Evolutionary conservation across 78 protist species (phyloP), one percentile per base, ranked within the genome.

Genomic region (Chrysochromulina tobinii): DNA sequence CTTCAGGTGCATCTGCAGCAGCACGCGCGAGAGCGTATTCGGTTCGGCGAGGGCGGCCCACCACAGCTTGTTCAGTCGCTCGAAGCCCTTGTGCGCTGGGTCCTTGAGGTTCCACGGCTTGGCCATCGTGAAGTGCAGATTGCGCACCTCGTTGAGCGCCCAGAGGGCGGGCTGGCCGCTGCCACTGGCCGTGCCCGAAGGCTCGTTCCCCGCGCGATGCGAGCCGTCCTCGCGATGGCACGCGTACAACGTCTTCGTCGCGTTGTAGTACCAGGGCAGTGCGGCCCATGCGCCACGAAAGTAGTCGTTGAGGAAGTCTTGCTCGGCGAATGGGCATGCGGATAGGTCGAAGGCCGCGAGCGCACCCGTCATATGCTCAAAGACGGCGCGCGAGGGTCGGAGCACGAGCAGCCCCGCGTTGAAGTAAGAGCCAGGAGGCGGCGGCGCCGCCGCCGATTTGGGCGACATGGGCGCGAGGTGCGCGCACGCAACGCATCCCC

Each of bases 121-220:
- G 50, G 87, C 87, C 87, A 79, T 79, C 27, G 87, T 79, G 64
- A 23, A 79, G 87, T 79, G 87, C 11, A 79, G 17, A 20, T n/a
- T 54, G 9, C 61, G 58, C 15, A 23, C 61, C 57, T 6, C 12
- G 3, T 12, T 15, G 0, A 54, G 17, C 4, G 18, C 64, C 23
- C 61, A 79, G 27, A 54, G 21, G 18, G 54, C 18, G 38, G 38
- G 38, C 38, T 0, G 3, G 21, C 20, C 18, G 23, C 67, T 61
- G 23, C 67, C 23, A 14, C 67, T 1, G 23, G 67, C 67, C 18
- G 67, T 1, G 67, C 67, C 23, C 20, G 18, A 1, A 20, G 18
- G 67, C 21, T 4, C 67, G 23, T 61, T 11, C 67, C 4, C 23
- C 67, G 67, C 67, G 67, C 67, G 23, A 14, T 3, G 6, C 38